A percentile compares a stretch with the other conserved stretches of the same genome.
phyloP scores from a whole-genome alignment of 2,329 filamentous ascomycete species.

The Claviceps lovelessii region DNA sequence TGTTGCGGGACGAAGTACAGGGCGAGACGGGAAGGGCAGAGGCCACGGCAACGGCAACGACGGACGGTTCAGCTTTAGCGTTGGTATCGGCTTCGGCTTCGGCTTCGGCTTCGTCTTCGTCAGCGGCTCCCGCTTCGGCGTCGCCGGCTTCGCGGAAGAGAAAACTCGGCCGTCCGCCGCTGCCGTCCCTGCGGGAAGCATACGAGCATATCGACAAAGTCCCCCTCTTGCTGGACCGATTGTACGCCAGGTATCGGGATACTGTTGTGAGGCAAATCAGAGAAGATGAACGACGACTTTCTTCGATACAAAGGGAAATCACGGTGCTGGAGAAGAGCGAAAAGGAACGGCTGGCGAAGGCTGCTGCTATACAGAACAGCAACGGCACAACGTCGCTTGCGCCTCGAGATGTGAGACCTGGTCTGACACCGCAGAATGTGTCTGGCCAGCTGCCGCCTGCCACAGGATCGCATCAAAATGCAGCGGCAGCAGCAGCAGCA shows the following conservation, averaged over 20 bases:
- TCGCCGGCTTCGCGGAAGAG: slow-evolving; percentile 54
- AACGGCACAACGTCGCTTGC: slow-evolving; percentile 18
- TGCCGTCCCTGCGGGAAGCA: slow-evolving; percentile 52
- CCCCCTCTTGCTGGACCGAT: slow-evolving; percentile 53
- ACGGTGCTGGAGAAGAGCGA: slow-evolving; percentile 45
- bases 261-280: slow-evolving; percentile 55
- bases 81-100: neutral
- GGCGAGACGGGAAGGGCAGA: slow-evolving; percentile 28
- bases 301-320: slow-evolving; percentile 52
- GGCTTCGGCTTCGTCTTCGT: neutral
- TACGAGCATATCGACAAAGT: slow-evolving; percentile 53
- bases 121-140: slow-evolving; percentile 7
- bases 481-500: neutral
- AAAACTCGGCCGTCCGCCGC: slow-evolving; percentile 52
- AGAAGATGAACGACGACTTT: slow-evolving; percentile 57
- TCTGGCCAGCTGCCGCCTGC: neutral
- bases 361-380: slow-evolving; percentile 19
- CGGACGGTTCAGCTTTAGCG: slow-evolving; percentile 23
- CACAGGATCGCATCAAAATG: slow-evolving; percentile 8
- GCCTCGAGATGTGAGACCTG: slow-evolving; percentile 19
- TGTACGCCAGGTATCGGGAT: slow-evolving; percentile 63
- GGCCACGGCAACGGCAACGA: slow-evolving; percentile 5
- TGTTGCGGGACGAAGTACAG: slow-evolving; percentile 60
- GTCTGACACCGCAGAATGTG: neutral
- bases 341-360: slow-evolving; percentile 22